A percentile compares a stretch with the other conserved stretches of the same genome.
Conservation (phyloP, 129 eudicot genomes). For the Lonicera japonica region DNA sequence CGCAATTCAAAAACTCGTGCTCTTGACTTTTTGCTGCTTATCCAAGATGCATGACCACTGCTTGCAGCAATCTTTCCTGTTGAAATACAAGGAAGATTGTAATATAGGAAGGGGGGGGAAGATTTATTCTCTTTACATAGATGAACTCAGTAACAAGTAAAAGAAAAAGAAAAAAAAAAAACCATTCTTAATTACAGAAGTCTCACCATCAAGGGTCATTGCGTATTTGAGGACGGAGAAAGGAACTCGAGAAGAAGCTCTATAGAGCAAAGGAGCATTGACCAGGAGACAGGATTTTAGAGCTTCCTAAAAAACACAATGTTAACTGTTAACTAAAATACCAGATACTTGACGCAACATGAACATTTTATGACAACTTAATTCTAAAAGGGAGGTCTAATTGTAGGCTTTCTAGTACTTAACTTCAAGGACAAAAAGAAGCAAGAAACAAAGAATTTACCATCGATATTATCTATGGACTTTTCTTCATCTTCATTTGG, state of each 20-base stretch:
- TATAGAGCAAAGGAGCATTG: slow-evolving; percentile 91
- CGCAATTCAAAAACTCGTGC: slow-evolving; percentile 80
- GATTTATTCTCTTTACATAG: too few species aligned
- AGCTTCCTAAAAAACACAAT: slow-evolving; percentile 55
- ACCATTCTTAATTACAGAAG: background rate
- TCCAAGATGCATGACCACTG: slow-evolving; percentile 96
- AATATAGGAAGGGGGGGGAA: background rate
- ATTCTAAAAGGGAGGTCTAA: too few species aligned
- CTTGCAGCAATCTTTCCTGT: slow-evolving; percentile 94
- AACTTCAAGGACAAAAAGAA: background rate
- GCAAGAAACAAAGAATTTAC: too few species aligned
- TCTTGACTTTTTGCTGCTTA: slow-evolving; percentile 80
- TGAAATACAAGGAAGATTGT: slow-evolving; percentile 6
- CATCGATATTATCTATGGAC: too few species aligned
- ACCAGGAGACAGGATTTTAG: slow-evolving; percentile 82
- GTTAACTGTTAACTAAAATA: too few species aligned
- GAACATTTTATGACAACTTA: too few species aligned
- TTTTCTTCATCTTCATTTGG: too few species aligned
- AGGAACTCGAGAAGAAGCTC: slow-evolving; percentile 82
- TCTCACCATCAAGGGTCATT: slow-evolving; percentile 98
- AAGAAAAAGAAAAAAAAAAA: too few species aligned
- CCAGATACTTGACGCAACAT: too few species aligned
- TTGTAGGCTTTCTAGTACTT: too few species aligned
- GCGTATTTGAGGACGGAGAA: slow-evolving; percentile 93
- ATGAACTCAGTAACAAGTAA: too few species aligned